Evolutionary conservation across 768 basidiomycete genomes (phyloP).

Genomic region (Naganishia kalamii): DNA sequence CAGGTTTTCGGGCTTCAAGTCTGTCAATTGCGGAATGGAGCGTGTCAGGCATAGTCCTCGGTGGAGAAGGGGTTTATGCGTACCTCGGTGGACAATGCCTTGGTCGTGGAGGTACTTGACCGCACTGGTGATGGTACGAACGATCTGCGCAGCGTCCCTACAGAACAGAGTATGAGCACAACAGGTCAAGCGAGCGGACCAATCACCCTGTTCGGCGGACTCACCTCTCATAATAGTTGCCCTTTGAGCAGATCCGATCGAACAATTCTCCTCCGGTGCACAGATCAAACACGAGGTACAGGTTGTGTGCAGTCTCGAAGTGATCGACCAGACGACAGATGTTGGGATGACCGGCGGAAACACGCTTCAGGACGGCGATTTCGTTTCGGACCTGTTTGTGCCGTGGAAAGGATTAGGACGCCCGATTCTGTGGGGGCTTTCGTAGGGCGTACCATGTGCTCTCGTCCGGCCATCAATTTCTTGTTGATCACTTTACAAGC

Average conservation of each 20-base stretch:
- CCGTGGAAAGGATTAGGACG: background rate
- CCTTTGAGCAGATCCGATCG: constrained; percentile 94
- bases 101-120: constrained; percentile 86
- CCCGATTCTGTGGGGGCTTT: background rate
- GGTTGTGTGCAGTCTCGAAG: constrained; percentile 91
- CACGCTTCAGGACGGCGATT: constrained; percentile 85
- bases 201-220: constrained; percentile 32
- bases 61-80: constrained; percentile 26
- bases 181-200: background rate
- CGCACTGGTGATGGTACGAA: constrained; percentile 76
- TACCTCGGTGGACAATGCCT: constrained; percentile 87
- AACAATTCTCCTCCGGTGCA: constrained; percentile 99
- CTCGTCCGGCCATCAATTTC: constrained; percentile 94
- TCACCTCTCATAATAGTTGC: constrained; percentile 90
- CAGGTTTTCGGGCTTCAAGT: constrained; percentile 96
- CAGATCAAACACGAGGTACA: constrained; percentile 90
- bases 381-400: constrained; percentile 81
- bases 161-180: background rate
- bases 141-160: constrained; percentile 81
- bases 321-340: constrained; percentile 93
- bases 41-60: background rate
- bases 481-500: constrained; percentile 99
- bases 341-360: constrained; percentile 82
- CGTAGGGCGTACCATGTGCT: constrained; percentile 73
- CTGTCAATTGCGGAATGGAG: constrained; percentile 46